A percentile compares a stretch with the other conserved stretches of the same genome.
These are phyloP conservation scores for Protea cynaroides DNA, from an alignment of 164 flowering plant species.

Conservation along the genomic window DNA sequence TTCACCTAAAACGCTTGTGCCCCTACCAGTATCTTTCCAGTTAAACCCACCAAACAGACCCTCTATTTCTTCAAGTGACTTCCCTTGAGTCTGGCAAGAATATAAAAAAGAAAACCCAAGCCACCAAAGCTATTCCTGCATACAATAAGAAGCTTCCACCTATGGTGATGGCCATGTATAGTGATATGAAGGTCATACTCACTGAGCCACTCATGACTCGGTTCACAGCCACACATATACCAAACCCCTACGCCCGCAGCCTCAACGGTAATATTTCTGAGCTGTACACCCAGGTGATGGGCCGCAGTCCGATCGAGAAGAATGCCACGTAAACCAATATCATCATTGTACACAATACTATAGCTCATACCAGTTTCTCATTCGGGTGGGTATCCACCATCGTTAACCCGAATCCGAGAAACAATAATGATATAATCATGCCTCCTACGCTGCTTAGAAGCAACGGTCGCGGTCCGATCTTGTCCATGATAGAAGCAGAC, in stretches of 20 bases:
- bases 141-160: slow-evolving; percentile 18
- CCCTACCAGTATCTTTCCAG: not conserved
- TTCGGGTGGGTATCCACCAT: slow-evolving; percentile 15
- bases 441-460: slow-evolving; percentile 28
- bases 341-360: slow-evolving; percentile 15
- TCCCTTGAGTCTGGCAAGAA: slow-evolving; percentile 16
- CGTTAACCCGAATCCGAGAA: slow-evolving; percentile 15
- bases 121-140: slow-evolving; percentile 10
- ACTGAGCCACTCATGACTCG: slow-evolving; percentile 12
- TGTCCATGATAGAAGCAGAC: slow-evolving; percentile 28
- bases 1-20: not conserved
- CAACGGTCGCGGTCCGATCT: slow-evolving; percentile 28
- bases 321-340: slow-evolving; percentile 16
- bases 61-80: slow-evolving; percentile 13
- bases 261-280: slow-evolving; percentile 10
- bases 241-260: slow-evolving; percentile 10
- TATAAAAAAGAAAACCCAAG: slow-evolving; percentile 14
- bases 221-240: slow-evolving; percentile 12
- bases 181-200: slow-evolving; percentile 10
- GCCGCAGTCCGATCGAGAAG: slow-evolving; percentile 17
- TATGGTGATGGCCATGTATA: slow-evolving; percentile 12
- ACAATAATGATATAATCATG: slow-evolving; percentile 19
- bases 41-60: not conserved
- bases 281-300: slow-evolving; percentile 9
- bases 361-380: slow-evolving; percentile 24